Evolutionary conservation across 2,329 filamentous ascomycete genomes (phyloP).

Genomic region (Bimuria novae-zelandiae): DNA sequence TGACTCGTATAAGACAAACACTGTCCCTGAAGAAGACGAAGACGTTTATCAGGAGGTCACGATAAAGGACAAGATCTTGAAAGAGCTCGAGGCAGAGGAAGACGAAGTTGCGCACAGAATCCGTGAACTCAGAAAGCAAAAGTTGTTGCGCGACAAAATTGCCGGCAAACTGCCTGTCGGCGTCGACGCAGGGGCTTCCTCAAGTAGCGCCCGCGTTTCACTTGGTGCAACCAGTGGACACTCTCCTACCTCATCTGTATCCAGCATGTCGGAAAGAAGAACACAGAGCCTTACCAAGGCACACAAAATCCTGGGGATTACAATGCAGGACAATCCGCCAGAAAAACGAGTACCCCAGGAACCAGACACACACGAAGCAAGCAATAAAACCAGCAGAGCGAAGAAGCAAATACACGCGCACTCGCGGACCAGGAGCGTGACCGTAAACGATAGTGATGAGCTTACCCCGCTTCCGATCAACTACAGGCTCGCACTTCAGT

Average conservation of each 20-base stretch:
- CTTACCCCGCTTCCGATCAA: slow-evolving; percentile 46
- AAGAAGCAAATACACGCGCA: slow-evolving; percentile 21
- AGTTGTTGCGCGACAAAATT: slow-evolving; percentile 57
- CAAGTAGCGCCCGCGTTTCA: slow-evolving; percentile 43
- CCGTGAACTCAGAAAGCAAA: slow-evolving; percentile 61
- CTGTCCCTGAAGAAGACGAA: slow-evolving; percentile 33
- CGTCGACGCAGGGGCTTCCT: slow-evolving; percentile 48
- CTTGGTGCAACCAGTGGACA: slow-evolving; percentile 30
- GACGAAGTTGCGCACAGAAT: slow-evolving; percentile 63
- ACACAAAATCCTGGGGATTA: slow-evolving; percentile 48
- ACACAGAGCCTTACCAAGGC: slow-evolving; percentile 44
- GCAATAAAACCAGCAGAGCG: slow-evolving; percentile 22
- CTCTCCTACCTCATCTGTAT: slow-evolving; percentile 40
- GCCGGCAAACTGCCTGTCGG: slow-evolving; percentile 38
- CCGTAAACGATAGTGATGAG: slow-evolving; percentile 40
- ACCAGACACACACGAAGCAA: slow-evolving; percentile 15
- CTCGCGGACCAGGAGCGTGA: slow-evolving; percentile 37
- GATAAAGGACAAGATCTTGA: slow-evolving; percentile 35
- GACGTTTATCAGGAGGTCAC: slow-evolving; percentile 27
- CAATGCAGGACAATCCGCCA: slow-evolving; percentile 22
- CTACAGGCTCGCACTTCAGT: slow-evolving; percentile 45
- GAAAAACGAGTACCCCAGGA: slow-evolving; percentile 24
- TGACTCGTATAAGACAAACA: slow-evolving; percentile 34
- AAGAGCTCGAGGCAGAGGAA: slow-evolving; percentile 50
- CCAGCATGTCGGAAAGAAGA: slow-evolving; percentile 38